phyloP scores from a whole-genome alignment of 1,284 basidiomycete genomes.

The Volvariella volvacea region DNA sequence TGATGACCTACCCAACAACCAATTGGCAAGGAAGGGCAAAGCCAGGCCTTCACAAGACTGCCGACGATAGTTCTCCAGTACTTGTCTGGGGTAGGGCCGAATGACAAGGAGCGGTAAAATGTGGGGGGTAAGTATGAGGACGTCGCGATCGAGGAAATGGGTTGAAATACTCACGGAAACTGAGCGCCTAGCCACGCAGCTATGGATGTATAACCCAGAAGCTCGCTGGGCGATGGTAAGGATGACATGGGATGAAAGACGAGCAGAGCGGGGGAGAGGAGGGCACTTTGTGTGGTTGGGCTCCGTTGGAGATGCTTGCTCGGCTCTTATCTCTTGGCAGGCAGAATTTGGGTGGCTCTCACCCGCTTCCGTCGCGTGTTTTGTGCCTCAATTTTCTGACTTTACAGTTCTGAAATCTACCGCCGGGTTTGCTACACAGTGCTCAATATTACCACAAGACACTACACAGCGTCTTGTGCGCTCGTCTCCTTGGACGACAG shows the following conservation, averaged over 20 bases:
- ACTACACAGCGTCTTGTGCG: too few relatives aligned
- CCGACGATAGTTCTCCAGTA: constrained; percentile 70
- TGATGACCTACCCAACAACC: constrained; percentile 69
- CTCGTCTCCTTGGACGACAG: too few relatives aligned
- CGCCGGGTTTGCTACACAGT: too few relatives aligned
- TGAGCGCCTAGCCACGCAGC: constrained; percentile 89
- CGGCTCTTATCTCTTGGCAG: too few relatives aligned
- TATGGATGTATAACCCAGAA: constrained; percentile 75
- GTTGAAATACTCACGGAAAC: constrained; percentile 65
- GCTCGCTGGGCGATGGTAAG: constrained; percentile 32
- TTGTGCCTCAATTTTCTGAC: too few relatives aligned
- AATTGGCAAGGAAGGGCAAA: constrained; percentile 84
- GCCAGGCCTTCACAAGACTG: constrained; percentile 83
- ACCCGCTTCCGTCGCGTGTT: too few relatives aligned
- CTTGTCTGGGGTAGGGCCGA: constrained; percentile 40
- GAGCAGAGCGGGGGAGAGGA: too few relatives aligned
- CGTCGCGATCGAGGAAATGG: constrained; percentile 1
- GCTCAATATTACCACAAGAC: too few relatives aligned
- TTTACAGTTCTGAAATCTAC: too few relatives aligned
- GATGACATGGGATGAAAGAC: constrained; percentile 18
- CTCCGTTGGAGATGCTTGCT: too few relatives aligned
- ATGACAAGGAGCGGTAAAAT: constrained; percentile 7
- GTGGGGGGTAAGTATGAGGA: constrained; percentile 1
- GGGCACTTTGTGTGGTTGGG: too few relatives aligned
- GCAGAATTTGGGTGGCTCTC: too few relatives aligned